phyloP scores from a whole-genome alignment of 257 asterid species.

The Gentiana dahurica region DNA sequence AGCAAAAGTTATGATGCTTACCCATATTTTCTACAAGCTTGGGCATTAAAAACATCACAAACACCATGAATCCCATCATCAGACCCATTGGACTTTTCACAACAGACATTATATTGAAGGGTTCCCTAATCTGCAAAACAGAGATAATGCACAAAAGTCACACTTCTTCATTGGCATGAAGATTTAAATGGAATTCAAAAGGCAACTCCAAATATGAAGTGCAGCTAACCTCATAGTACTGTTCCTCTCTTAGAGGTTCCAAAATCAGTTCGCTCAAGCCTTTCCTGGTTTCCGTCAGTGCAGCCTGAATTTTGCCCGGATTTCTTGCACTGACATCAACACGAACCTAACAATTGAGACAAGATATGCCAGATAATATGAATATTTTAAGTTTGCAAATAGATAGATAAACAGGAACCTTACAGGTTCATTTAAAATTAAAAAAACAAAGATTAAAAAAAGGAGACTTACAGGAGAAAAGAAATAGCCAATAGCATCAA shows the following conservation, averaged over 20 bases:
- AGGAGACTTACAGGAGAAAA: conserved; percentile 79
- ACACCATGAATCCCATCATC: conserved; percentile 94
- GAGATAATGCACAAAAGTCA: neutral
- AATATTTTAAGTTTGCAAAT: conserved; percentile 1
- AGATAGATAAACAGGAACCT: too few species aligned
- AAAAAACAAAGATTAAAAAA: conserved; percentile 9
- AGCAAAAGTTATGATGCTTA: conserved; percentile 27
- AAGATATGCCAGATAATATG: conserved; percentile 4
- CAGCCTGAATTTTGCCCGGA: conserved; percentile 97
- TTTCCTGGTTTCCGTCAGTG: conserved; percentile 88
- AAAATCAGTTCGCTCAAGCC: conserved; percentile 69
- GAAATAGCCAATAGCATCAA: conserved; percentile 74
- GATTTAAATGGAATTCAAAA: neutral
- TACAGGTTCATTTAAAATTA: neutral
- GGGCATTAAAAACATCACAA: conserved; percentile 95
- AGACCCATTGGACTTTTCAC: conserved; percentile 96
- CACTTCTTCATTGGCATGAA: neutral
- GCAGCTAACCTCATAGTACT: conserved; percentile 66
- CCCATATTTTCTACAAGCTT: conserved; percentile 72
- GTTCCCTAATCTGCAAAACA: conserved; percentile 71
- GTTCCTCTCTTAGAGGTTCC: conserved; percentile 91
- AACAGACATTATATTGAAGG: conserved; percentile 59
- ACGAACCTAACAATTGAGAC: conserved; percentile 45
- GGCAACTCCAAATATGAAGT: neutral
- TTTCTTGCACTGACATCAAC: conserved; percentile 96